Evolutionary conservation across 768 basidiomycete species (phyloP).

Genomic region (Ramaria sp.): DNA sequence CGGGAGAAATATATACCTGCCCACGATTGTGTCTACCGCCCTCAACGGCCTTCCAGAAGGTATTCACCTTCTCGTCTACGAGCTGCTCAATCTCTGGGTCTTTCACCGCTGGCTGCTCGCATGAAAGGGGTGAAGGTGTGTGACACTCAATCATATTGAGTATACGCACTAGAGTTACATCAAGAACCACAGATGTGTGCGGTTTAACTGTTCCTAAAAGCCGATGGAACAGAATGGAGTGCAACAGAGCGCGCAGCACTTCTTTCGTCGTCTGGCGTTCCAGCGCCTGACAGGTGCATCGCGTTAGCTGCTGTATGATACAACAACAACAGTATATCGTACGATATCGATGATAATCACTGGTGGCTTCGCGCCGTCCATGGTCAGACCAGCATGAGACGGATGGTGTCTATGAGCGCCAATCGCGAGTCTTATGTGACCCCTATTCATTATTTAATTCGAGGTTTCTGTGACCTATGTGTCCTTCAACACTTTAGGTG

Average conservation of each 20-base stretch:
- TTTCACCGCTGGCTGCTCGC: conserved; percentile 58
- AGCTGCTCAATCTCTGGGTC: conserved; percentile 64
- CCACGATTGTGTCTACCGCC: conserved; percentile 49
- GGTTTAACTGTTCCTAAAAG: conserved; percentile 75
- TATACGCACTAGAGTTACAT: conserved; percentile 67
- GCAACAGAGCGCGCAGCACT: conserved; percentile 66
- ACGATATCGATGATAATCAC: conserved; percentile 1
- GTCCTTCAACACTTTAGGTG: no score
- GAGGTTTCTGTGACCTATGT: no score
- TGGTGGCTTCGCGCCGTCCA: conserved; percentile 5
- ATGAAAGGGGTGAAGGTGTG: neutral
- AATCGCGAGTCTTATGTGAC: no score
- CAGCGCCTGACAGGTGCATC: conserved; percentile 37
- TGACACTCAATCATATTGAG: neutral
- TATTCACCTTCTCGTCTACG: conserved; percentile 65
- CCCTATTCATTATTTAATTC: no score
- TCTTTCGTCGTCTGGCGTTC: conserved; percentile 67
- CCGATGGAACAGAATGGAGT: conserved; percentile 74
- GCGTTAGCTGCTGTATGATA: neutral
- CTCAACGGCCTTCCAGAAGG: conserved; percentile 73
- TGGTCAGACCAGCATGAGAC: neutral
- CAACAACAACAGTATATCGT: neutral
- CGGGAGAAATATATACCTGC: conserved; percentile 34
- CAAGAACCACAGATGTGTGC: conserved; percentile 65
- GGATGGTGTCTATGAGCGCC: no score